Conservation (phyloP, 1,139 yeast species). For the Kurtzmaniella quercitrusa region DNA sequence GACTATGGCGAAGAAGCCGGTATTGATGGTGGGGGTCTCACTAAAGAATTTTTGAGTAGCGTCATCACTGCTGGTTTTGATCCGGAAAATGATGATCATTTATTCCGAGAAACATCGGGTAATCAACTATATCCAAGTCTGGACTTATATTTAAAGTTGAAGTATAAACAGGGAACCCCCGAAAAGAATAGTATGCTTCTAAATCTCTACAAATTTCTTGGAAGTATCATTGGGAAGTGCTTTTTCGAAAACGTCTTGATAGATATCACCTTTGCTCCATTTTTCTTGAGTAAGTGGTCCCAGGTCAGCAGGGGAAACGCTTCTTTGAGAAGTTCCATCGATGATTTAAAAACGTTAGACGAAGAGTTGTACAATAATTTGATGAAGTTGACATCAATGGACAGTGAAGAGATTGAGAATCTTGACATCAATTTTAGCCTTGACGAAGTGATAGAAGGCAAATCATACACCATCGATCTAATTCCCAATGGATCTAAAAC, state of each 20-base stretch:
- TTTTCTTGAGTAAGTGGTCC: constrained; percentile 75
- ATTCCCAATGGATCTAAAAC: constrained; percentile 54
- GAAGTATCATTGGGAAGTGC: constrained; percentile 84
- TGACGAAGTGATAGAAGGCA: constrained; percentile 39
- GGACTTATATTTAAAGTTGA: constrained; percentile 36
- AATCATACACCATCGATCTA: constrained; percentile 48
- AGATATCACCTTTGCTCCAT: constrained; percentile 83
- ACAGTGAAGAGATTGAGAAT: constrained; percentile 50
- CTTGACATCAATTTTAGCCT: constrained; percentile 68
- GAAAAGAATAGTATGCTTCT: constrained; percentile 26
- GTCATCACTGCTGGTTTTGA: constrained; percentile 67
- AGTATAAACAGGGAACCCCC: constrained; percentile 12
- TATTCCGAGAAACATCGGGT: constrained; percentile 41
- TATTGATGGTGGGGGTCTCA: constrained; percentile 95
- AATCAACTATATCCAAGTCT: constrained; percentile 76
- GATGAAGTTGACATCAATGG: constrained; percentile 56
- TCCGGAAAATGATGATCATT: constrained; percentile 33
- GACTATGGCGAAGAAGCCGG: constrained; percentile 76
- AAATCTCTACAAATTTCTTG: constrained; percentile 57
- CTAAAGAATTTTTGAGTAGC: constrained; percentile 82
- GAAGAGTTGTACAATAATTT: constrained; percentile 61
- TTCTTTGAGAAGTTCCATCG: constrained; percentile 55
- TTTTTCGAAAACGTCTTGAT: constrained; percentile 79
- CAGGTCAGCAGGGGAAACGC: constrained; percentile 17
- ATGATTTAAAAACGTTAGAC: constrained; percentile 75